Evolutionary conservation across 73 alveolate genomes (phyloP).

Genomic region (Paramecium primaurelia): DNA sequence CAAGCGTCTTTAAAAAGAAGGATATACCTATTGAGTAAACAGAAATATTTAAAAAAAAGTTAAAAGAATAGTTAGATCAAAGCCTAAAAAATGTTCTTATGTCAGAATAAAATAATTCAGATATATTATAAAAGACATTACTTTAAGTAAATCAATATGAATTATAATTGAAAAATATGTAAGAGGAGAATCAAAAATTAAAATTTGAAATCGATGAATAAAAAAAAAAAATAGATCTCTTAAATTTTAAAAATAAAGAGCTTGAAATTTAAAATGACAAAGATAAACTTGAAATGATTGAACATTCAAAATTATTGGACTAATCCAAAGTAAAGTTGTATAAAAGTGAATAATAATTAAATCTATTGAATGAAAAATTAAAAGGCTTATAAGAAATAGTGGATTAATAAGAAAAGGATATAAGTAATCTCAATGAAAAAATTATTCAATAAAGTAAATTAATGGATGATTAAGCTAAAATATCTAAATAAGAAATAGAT

Average conservation of each 20-base stretch:
- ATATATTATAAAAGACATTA: not conserved
- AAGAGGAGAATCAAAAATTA: not conserved
- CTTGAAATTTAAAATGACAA: not conserved
- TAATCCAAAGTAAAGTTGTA: not conserved
- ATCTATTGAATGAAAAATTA: not conserved
- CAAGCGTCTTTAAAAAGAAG: not conserved
- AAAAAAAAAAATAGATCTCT: not conserved
- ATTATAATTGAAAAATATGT: not conserved
- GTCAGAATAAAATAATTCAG: not conserved
- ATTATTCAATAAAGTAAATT: not conserved
- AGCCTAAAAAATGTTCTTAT: not conserved
- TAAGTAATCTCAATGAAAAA: not conserved
- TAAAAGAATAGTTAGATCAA: not conserved
- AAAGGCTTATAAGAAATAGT: not conserved
- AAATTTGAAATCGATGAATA: not conserved
- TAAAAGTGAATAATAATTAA: not conserved
- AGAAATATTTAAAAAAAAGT: not conserved
- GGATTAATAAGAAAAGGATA: not conserved
- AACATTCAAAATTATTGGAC: not conserved
- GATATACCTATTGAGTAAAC: not conserved
- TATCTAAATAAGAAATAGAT: not conserved
- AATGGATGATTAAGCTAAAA: not conserved
- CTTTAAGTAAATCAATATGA: not conserved
- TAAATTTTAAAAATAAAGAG: not conserved
- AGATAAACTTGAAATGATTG: not conserved